Conservation (phyloP, 495 filamentous ascomycete genomes). For the Talaromyces borbonicus region DNA sequence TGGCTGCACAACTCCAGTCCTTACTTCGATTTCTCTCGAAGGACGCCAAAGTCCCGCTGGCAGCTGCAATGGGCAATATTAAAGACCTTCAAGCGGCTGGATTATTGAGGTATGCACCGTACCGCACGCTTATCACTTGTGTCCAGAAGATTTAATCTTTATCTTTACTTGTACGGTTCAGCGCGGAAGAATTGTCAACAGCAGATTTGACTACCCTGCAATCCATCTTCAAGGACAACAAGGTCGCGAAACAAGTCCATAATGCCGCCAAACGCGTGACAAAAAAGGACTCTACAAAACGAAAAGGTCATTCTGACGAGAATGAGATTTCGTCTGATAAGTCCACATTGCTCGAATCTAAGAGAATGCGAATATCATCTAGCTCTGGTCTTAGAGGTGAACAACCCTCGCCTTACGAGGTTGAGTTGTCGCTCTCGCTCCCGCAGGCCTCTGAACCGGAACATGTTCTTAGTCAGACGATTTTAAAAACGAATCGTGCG, state of each 20-base stretch:
- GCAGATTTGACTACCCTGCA: constrained; percentile 43
- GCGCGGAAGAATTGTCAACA: constrained; percentile 54
- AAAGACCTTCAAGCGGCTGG: constrained; percentile 55
- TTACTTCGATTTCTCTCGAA: constrained; percentile 71
- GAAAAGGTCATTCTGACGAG: constrained; percentile 25
- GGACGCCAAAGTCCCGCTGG: constrained; percentile 60
- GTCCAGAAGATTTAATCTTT: no score
- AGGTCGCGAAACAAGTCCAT: constrained; percentile 53
- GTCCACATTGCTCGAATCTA: constrained; percentile 7
- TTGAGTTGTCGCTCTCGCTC: constrained; percentile 56
- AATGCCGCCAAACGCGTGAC: constrained; percentile 51
- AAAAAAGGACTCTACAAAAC: constrained; percentile 58
- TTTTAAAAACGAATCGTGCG: constrained; percentile 65
- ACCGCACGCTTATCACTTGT: no score
- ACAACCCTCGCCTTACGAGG: constrained; percentile 40
- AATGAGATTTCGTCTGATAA: constrained; percentile 12
- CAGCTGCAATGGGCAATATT: constrained; percentile 57
- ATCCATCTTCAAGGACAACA: constrained; percentile 56
- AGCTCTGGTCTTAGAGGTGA: not conserved
- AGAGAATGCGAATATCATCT: constrained; percentile 14
- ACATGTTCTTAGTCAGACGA: constrained; percentile 44
- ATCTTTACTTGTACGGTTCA: no score
- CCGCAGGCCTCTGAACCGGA: constrained; percentile 45
- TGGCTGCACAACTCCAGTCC: constrained; percentile 46
- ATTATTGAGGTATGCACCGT: constrained; percentile 46